Evolutionary conservation across 129 eudicot genomes (phyloP).

Genomic region (Escallonia rubra): DNA sequence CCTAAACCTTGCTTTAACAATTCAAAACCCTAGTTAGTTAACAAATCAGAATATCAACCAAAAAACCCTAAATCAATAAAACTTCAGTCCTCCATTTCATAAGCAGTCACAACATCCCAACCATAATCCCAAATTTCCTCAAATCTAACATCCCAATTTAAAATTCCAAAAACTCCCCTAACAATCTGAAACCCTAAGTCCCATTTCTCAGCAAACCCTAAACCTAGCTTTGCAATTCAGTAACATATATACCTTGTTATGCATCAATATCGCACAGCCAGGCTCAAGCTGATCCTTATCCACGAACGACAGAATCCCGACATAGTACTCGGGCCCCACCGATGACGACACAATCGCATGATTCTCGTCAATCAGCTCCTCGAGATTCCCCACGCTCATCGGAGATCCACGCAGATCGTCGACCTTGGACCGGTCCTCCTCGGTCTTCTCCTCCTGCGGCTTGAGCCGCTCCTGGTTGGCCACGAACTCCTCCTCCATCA

Average conservation of each 20-base stretch:
- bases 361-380: slow-evolving; percentile 96
- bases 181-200: slow-evolving; percentile 2
- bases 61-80: too few relatives aligned
- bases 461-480: slow-evolving; percentile 87
- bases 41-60: too few relatives aligned
- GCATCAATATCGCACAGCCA: slow-evolving; percentile 92
- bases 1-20: too few relatives aligned
- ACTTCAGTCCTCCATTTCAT: too few relatives aligned
- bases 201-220: background rate
- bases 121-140: background rate
- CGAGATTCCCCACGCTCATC: slow-evolving; percentile 94
- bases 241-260: slow-evolving; percentile 59
- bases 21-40: too few relatives aligned
- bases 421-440: slow-evolving; percentile 85
- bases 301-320: slow-evolving; percentile 79
- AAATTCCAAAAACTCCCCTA: too few relatives aligned
- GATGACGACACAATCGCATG: slow-evolving; percentile 94
- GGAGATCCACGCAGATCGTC: slow-evolving; percentile 92
- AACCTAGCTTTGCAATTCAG: slow-evolving; percentile 9
- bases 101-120: background rate
- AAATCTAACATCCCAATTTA: too few relatives aligned
- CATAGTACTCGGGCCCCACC: slow-evolving; percentile 97
- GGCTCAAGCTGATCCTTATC: slow-evolving; percentile 97
- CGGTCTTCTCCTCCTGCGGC: slow-evolving; percentile 95
- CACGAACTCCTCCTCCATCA: slow-evolving; percentile 95